These are phyloP conservation scores for Prunella vulgaris DNA, from an alignment of 257 asterid genomes.

Conservation along the genomic window DNA sequence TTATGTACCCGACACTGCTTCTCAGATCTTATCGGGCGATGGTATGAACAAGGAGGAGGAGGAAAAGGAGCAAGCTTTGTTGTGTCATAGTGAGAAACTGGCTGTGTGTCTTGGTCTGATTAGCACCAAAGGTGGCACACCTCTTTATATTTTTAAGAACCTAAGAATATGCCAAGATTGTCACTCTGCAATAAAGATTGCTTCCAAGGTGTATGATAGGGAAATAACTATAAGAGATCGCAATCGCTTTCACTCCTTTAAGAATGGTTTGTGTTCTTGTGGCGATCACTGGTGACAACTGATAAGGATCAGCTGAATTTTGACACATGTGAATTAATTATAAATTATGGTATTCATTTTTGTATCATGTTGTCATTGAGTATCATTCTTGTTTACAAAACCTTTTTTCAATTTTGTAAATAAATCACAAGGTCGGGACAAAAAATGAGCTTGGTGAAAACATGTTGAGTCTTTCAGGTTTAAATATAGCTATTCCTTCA, in stretches of 20 bases:
- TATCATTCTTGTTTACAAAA: not conserved
- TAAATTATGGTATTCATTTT: not conserved
- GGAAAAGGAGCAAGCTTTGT: conserved; percentile 51
- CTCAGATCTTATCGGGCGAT: conserved; percentile 36
- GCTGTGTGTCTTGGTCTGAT: conserved; percentile 55
- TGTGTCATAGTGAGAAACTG: conserved; percentile 53
- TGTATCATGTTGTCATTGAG: not conserved
- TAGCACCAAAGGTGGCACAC: conserved; percentile 43
- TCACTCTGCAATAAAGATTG: conserved; percentile 58
- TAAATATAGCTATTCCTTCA: not conserved
- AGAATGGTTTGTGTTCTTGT: conserved; percentile 48
- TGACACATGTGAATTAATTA: not conserved
- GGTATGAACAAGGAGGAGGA: conserved; percentile 25
- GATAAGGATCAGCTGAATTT: not conserved
- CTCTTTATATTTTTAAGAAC: conserved; percentile 54
- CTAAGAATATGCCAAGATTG: conserved; percentile 57
- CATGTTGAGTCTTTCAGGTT: too few species aligned
- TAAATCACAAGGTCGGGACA: not conserved
- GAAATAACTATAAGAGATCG: conserved; percentile 60
- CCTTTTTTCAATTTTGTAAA: not conserved
- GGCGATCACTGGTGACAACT: conserved; percentile 44
- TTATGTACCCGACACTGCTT: conserved; percentile 35
- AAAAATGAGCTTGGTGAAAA: too few species aligned
- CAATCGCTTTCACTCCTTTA: conserved; percentile 53
- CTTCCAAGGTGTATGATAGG: conserved; percentile 40